Evolutionary conservation across 306 rosid species (phyloP), one percentile per base, ranked within the genome.

Genomic region (Fragaria vesca): DNA sequence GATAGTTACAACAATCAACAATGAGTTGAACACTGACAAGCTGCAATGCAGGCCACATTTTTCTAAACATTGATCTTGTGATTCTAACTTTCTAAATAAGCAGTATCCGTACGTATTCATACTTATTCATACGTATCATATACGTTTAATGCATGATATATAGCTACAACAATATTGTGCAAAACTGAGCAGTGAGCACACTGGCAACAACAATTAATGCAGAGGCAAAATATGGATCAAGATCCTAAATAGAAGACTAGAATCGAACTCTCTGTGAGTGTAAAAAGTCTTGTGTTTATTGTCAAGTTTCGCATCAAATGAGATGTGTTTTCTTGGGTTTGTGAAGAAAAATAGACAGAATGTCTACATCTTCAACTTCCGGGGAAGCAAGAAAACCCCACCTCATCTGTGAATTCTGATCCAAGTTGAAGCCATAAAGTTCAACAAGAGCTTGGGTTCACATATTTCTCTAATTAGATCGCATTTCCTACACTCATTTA

Each of bases 11-110:
- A 10, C 66, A 60, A 60, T 60, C 79, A 73, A 10, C 66, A 26
- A 60, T 60, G 66, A 26, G 34, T 24, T 78, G 85, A 78, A 77
- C 65, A 63, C 47, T 66, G 45, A 79, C 68, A 55, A 50, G 21
- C 54, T 17, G 67, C 67, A 30, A 63, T 61, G 80, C 4, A 84
- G 75, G 54, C 77, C 78, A 43, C 67, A 60, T 18, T 75, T 75
- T 61, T 42, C 55, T 66, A 73, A 50, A 71, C 50, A 66, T 46
- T 78, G 74, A 73, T 38, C 73, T 9, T 78, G 62, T 78, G 77
- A 76, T 74, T 54, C 26, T 62, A 43, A 62, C 46, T 61, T 13
- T 61, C 18, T 28, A 61, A 30, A 61, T 61, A 61, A 0, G 9
- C 1, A 28, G 9, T 43, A 43, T 43, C 2, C 2, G 46, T 12